Conservation (phyloP, 176 grass and related monocot genomes). For the Oryza punctata region DNA sequence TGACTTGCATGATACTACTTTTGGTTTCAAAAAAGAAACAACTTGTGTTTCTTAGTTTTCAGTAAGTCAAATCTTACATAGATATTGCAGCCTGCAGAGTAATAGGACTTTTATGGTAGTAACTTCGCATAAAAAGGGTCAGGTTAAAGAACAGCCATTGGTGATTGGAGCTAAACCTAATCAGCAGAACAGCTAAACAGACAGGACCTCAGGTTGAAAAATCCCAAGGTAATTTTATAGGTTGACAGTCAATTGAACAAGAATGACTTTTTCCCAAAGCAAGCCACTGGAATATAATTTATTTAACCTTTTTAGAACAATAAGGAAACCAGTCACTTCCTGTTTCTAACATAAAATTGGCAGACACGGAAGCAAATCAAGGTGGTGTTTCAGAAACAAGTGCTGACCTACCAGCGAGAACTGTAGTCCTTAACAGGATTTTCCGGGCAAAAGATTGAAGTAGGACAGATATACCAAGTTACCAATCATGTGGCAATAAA, state of each 20-base stretch:
- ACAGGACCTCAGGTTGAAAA: not conserved
- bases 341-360: conserved; percentile 8
- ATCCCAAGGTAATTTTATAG: not conserved
- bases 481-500: not conserved
- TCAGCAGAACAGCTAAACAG: not conserved
- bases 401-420: not conserved
- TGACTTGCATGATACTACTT: not conserved
- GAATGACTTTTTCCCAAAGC: not conserved
- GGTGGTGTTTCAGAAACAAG: conserved; percentile 8
- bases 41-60: no score
- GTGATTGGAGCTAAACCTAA: not conserved
- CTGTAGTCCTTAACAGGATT: not conserved
- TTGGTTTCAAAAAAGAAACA: not conserved
- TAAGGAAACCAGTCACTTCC: conserved; percentile 12
- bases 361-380: conserved; percentile 15
- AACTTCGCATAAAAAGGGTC: not conserved
- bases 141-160: not conserved
- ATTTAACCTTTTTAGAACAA: conserved; percentile 8
- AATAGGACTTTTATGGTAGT: not conserved
- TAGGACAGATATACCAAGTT: not conserved
- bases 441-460: conserved; percentile 1
- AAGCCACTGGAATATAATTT: not conserved
- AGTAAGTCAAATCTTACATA: no score
- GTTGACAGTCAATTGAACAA: not conserved
- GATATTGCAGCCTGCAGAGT: not conserved